phyloP scores from a whole-genome alignment of 2,329 filamentous ascomycete species.

The Lasiodiplodia citricola region DNA sequence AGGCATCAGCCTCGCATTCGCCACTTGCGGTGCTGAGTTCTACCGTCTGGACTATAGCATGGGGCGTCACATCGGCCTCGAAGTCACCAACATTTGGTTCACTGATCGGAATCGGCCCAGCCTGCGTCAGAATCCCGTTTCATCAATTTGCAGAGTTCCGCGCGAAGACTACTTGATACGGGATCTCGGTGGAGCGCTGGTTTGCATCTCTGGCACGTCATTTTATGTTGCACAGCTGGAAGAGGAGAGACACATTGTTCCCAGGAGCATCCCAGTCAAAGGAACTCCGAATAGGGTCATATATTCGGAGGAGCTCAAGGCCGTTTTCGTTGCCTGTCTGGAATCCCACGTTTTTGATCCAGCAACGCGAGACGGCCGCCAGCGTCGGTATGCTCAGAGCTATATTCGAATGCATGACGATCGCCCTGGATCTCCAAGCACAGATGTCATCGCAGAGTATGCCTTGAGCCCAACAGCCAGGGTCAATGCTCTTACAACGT shows the following conservation, averaged over 20 bases:
- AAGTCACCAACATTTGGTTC: conserved; percentile 47
- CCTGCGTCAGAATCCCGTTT: conserved; percentile 39
- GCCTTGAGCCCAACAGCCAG: conserved; percentile 63
- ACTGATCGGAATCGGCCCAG: conserved; percentile 36
- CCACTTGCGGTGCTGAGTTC: conserved; percentile 46
- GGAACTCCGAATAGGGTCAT: conserved; percentile 50
- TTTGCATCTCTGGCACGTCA: conserved; percentile 54
- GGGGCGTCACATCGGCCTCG: conserved; percentile 26
- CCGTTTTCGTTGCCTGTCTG: conserved; percentile 14
- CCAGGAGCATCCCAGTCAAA: conserved; percentile 46
- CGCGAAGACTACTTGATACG: conserved; percentile 43
- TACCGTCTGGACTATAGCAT: conserved; percentile 38
- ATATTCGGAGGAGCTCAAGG: conserved; percentile 42
- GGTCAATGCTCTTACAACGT: conserved; percentile 67
- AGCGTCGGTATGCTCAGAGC: conserved; percentile 16
- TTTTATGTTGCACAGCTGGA: conserved; percentile 56
- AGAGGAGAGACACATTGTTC: conserved; percentile 47
- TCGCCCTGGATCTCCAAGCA: background rate
- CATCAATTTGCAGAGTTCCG: conserved; percentile 41
- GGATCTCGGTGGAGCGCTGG: conserved; percentile 50
- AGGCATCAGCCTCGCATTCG: conserved; percentile 39
- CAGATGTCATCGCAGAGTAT: conserved; percentile 51
- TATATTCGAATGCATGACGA: conserved; percentile 24
- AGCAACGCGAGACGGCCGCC: background rate
- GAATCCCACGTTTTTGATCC: conserved; percentile 12